Percentiles rank a stretch among this genome's conserved stretches.
These are phyloP conservation scores for Neoboletus subvelutipes DNA, from an alignment of 768 basidiomycete genomes.

Conservation along the genomic window DNA sequence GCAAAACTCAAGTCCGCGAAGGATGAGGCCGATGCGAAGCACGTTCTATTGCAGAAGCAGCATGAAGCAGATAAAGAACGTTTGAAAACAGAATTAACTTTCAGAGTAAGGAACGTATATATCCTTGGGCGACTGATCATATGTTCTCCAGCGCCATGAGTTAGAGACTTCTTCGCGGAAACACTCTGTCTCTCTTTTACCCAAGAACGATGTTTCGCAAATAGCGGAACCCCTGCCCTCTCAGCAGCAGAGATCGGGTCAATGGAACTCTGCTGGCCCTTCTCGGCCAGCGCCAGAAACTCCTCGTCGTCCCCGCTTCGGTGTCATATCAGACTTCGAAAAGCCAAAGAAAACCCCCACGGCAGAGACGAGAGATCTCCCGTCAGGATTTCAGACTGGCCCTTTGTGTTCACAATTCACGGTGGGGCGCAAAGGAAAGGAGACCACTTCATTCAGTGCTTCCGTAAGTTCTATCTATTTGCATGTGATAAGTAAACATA, in stretches of 20 bases:
- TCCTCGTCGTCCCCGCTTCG: slow-evolving; percentile 39
- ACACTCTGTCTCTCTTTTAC: slow-evolving; percentile 44
- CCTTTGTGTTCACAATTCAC: slow-evolving; percentile 20
- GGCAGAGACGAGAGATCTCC: slow-evolving; percentile 20
- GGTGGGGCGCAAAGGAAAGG: slow-evolving; percentile 20
- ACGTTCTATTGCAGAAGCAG: slow-evolving; percentile 55
- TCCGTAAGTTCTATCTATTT: slow-evolving; percentile 4
- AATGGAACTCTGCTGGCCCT: slow-evolving; percentile 25
- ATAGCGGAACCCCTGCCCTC: slow-evolving; percentile 41
- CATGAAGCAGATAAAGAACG: slow-evolving; percentile 69
- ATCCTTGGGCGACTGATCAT: slow-evolving; percentile 12
- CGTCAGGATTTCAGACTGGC: slow-evolving; percentile 27
- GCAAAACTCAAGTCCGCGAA: slow-evolving; percentile 56
- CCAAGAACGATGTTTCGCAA: slow-evolving; percentile 43
- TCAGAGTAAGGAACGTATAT: slow-evolving; percentile 52
- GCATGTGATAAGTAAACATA: not conserved
- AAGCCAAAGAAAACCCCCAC: slow-evolving; percentile 16
- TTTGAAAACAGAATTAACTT: slow-evolving; percentile 63
- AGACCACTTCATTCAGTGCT: slow-evolving; percentile 1
- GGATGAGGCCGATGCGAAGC: slow-evolving; percentile 58
- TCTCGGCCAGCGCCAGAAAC: slow-evolving; percentile 36
- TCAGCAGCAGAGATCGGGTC: slow-evolving; percentile 40
- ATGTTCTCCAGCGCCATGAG: slow-evolving; percentile 59
- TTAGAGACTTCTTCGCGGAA: slow-evolving; percentile 56
- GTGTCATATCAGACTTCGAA: slow-evolving; percentile 25